phyloP scores from a whole-genome alignment of 352 stramenopile genomes.

The Globisporangium camurandrum region DNA sequence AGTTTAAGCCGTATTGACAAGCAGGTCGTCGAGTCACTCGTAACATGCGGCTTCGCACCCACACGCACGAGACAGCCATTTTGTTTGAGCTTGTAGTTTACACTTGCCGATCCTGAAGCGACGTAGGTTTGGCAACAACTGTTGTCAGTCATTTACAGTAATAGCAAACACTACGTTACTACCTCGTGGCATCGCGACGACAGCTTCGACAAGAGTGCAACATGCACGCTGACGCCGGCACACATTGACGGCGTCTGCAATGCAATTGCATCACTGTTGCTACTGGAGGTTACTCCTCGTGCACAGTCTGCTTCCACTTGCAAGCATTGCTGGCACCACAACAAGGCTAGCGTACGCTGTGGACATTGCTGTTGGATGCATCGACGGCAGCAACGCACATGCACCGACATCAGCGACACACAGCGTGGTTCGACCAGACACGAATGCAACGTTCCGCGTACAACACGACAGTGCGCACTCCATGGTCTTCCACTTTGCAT shows the following conservation, averaged over 20 bases:
- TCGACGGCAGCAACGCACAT: background rate
- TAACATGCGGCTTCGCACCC: too few relatives aligned
- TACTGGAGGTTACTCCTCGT: background rate
- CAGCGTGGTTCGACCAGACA: background rate
- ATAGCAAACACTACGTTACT: too few relatives aligned
- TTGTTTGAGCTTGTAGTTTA: too few relatives aligned
- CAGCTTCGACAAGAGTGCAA: too few relatives aligned
- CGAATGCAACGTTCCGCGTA: conserved; percentile 13
- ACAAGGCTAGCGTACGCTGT: background rate
- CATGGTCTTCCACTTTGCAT: conserved; percentile 25
- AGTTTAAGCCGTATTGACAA: conserved; percentile 92
- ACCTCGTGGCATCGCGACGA: too few relatives aligned
- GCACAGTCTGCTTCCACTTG: background rate
- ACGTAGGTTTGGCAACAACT: too few relatives aligned
- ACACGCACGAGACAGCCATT: background rate
- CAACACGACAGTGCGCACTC: conserved; percentile 21
- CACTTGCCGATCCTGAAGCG: too few relatives aligned
- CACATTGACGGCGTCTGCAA: too few relatives aligned
- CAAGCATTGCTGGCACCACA: background rate
- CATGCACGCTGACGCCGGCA: background rate
- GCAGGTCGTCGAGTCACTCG: too few relatives aligned
- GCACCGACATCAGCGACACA: background rate
- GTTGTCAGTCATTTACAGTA: too few relatives aligned
- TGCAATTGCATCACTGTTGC: too few relatives aligned
- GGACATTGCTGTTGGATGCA: background rate